Evolutionary conservation across 1,284 basidiomycete species (phyloP).

Genomic region (Neonothopanus nambi): DNA sequence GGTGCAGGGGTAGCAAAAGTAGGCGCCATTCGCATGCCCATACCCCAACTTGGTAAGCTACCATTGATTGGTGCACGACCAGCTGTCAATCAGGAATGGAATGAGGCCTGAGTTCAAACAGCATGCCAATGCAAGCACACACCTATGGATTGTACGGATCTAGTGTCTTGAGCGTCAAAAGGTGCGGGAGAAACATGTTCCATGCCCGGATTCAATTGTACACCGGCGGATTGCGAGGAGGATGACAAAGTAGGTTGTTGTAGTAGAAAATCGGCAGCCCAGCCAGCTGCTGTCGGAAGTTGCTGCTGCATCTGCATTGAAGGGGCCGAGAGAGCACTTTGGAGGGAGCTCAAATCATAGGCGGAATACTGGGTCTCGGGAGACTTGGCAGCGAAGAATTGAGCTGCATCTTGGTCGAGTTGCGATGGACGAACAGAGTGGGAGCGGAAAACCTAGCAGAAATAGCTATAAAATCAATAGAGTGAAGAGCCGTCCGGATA

Average conservation of each 20-base stretch:
- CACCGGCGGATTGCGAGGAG: slow-evolving; percentile 1
- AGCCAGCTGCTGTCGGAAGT: slow-evolving; percentile 35
- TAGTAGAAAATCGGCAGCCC: slow-evolving; percentile 64
- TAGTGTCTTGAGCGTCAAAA: background rate
- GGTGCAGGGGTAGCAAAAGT: background rate
- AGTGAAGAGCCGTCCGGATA: background rate
- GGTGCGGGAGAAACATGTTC: slow-evolving; percentile 4
- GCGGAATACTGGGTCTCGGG: slow-evolving; percentile 23
- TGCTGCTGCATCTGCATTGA: slow-evolving; percentile 18
- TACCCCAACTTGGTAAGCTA: background rate
- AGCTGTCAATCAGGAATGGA: too few relatives aligned
- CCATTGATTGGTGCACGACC: background rate
- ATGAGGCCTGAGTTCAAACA: too few relatives aligned
- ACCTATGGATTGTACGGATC: slow-evolving; percentile 1
- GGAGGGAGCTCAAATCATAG: slow-evolving; percentile 9
- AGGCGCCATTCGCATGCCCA: background rate
- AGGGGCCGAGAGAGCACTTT: slow-evolving; percentile 2
- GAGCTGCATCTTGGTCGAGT: slow-evolving; percentile 63
- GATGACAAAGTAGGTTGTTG: slow-evolving; percentile 25
- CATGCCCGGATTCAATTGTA: slow-evolving; percentile 5
- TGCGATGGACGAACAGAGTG: slow-evolving; percentile 42
- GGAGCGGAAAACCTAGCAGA: slow-evolving; percentile 58
- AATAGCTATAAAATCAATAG: background rate
- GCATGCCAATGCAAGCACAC: background rate
- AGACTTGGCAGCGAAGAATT: slow-evolving; percentile 57